phyloP scores from a whole-genome alignment of 306 rosid genomes.

The Vigna mungo region DNA sequence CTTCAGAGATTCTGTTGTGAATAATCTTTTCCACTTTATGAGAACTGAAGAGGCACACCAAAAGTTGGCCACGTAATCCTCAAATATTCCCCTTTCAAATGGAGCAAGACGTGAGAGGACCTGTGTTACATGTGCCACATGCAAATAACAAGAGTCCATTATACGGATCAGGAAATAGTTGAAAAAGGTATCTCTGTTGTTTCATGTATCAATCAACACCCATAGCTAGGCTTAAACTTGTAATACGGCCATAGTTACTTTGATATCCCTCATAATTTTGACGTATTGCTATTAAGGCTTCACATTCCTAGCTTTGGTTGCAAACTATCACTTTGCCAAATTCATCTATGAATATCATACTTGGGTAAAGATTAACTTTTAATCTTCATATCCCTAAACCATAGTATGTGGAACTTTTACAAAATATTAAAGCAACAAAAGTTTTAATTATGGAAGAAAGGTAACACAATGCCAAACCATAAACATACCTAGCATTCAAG shows the following conservation, averaged over 20 bases:
- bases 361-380: constrained; percentile 11
- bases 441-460: not conserved
- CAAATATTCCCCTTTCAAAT: constrained; percentile 92
- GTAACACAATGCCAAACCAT: not conserved
- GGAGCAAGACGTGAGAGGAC: constrained; percentile 90
- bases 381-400: not conserved
- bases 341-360: not conserved
- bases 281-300: constrained; percentile 6
- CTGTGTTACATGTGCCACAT: constrained; percentile 59
- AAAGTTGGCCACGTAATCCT: constrained; percentile 94
- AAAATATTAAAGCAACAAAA: not conserved
- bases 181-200: constrained; percentile 17
- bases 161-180: constrained; percentile 22
- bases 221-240: not conserved
- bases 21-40: constrained; percentile 90
- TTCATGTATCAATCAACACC: not conserved
- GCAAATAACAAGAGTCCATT: constrained; percentile 22
- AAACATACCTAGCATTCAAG: not conserved
- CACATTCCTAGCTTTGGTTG: constrained; percentile 21
- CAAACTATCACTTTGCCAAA: constrained; percentile 10
- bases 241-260: not conserved
- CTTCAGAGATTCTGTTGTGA: constrained; percentile 67
- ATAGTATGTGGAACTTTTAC: not conserved
- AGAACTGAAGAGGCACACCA: constrained; percentile 92
- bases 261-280: not conserved